phyloP scores from a whole-genome alignment of 805 yeast genomes.

The Ogataea saltuana region DNA sequence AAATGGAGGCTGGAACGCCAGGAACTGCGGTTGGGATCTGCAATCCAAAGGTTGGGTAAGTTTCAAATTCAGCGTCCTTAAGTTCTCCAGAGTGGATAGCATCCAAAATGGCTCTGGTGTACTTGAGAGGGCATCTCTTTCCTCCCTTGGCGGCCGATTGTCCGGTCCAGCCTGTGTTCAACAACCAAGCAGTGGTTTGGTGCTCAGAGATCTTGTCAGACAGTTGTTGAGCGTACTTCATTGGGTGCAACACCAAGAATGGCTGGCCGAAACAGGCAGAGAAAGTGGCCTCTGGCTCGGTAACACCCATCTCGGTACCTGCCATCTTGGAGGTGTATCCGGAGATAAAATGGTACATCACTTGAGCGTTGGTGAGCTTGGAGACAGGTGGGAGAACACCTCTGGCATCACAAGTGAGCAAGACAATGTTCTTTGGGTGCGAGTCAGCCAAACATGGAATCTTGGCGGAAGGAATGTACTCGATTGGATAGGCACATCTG shows the following conservation, averaged over 20 bases:
- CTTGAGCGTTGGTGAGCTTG: conserved; percentile 89
- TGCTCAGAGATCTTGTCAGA: conserved; percentile 88
- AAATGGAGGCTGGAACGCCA: conserved; percentile 78
- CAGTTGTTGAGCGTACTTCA: conserved; percentile 95
- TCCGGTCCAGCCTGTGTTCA: conserved; percentile 99
- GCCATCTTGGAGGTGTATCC: conserved; percentile 99
- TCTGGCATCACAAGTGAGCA: conserved; percentile 95
- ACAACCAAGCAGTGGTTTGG: conserved; percentile 91
- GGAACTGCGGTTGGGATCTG: conserved; percentile 80
- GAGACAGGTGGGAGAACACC: conserved; percentile 98
- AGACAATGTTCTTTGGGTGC: conserved; percentile 90
- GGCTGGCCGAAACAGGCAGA: conserved; percentile 99
- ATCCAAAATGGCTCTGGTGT: conserved; percentile 94
- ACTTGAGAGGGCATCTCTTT: conserved; percentile 94
- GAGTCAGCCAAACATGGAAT: conserved; percentile 88
- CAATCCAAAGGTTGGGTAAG: conserved; percentile 82
- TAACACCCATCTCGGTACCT: conserved; percentile 98
- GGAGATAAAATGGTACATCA: conserved; percentile 97
- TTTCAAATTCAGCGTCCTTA: conserved; percentile 76
- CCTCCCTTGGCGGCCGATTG: conserved; percentile 91
- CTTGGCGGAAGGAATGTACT: conserved; percentile 93
- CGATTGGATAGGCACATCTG: conserved; percentile 98
- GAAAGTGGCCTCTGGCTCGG: conserved; percentile 97
- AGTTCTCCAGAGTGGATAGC: conserved; percentile 91
- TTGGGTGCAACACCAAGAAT: conserved; percentile 95